These are phyloP conservation scores for Paramarasmius palmivorus DNA, from an alignment of 1,284 basidiomycete genomes.

Conservation along the genomic window DNA sequence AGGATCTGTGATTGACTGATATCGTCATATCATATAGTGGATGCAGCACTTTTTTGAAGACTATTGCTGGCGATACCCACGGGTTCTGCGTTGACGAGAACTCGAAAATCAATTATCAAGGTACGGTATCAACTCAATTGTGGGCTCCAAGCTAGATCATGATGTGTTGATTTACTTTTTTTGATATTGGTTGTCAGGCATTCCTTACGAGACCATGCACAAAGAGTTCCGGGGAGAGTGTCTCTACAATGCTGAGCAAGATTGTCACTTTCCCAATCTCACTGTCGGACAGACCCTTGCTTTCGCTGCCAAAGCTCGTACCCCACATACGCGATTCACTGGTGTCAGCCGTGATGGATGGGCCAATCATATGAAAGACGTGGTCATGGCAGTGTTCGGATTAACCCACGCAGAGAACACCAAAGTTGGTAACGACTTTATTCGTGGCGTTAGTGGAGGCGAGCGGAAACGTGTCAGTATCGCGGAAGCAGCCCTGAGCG, in stretches of 20 bases:
- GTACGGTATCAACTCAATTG: slow-evolving; percentile 24
- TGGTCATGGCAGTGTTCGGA: slow-evolving; percentile 57
- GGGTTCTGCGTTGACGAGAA: slow-evolving; percentile 41
- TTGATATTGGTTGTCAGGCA: slow-evolving; percentile 15
- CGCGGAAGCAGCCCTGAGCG: slow-evolving; percentile 37
- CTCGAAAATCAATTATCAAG: slow-evolving; percentile 56
- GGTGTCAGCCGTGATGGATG: slow-evolving; percentile 43
- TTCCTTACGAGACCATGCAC: slow-evolving; percentile 44
- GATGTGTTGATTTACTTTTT: neutral
- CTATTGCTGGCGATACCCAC: slow-evolving; percentile 52
- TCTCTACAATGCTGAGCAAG: slow-evolving; percentile 33
- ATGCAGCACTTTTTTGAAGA: slow-evolving; percentile 56
- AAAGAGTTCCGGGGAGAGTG: slow-evolving; percentile 31
- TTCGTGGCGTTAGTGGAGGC: slow-evolving; percentile 63
- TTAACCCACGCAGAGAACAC: slow-evolving; percentile 60
- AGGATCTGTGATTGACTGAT: neutral
- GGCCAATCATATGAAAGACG: slow-evolving; percentile 47
- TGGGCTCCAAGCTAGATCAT: too few relatives aligned
- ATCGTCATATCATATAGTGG: slow-evolving; percentile 31
- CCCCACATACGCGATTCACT: slow-evolving; percentile 48
- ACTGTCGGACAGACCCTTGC: slow-evolving; percentile 56
- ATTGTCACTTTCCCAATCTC: slow-evolving; percentile 59
- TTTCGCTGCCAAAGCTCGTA: slow-evolving; percentile 52
- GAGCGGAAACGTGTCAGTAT: slow-evolving; percentile 62
- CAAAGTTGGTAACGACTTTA: slow-evolving; percentile 50